A percentile compares a stretch with the other conserved stretches of the same genome.
These are phyloP conservation scores for Emericellopsis terricola DNA, from an alignment of 495 filamentous ascomycete genomes.

Conservation along the genomic window DNA sequence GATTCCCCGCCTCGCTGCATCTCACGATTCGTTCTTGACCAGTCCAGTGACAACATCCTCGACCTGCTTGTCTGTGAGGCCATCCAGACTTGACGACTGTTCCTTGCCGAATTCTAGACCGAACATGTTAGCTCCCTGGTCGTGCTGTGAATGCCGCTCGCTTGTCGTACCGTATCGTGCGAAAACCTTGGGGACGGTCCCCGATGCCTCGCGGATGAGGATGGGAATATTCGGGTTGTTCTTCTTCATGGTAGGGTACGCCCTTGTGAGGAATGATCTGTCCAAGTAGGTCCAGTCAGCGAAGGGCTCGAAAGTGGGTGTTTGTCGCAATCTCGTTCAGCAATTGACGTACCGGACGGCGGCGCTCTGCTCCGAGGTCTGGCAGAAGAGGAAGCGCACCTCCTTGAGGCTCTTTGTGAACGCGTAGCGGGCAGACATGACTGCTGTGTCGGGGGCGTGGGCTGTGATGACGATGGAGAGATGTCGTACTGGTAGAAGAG, in stretches of 20 bases:
- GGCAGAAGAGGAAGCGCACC: constrained; percentile 92
- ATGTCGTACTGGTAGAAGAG: too few relatives aligned
- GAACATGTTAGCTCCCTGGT: constrained; percentile 4
- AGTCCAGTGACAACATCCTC: constrained; percentile 72
- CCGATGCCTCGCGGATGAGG: constrained; percentile 77
- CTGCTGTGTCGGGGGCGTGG: constrained; percentile 5
- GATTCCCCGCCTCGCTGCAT: too few relatives aligned
- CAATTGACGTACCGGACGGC: constrained; percentile 49
- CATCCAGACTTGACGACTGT: constrained; percentile 11
- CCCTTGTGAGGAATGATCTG: constrained; percentile 77
- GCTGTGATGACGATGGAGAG: neutral
- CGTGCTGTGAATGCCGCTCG: neutral
- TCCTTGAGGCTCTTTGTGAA: constrained; percentile 83
- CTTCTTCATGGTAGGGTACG: constrained; percentile 99
- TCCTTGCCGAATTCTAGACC: constrained; percentile 13
- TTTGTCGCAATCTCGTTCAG: neutral
- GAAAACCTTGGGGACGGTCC: constrained; percentile 67
- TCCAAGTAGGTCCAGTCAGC: neutral
- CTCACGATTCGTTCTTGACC: constrained; percentile 51
- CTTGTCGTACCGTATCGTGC: constrained; percentile 70
- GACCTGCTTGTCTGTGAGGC: constrained; percentile 78
- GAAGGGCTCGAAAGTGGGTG: neutral
- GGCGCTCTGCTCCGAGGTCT: constrained; percentile 74
- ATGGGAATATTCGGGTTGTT: constrained; percentile 92
- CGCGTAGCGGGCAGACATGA: constrained; percentile 83